A percentile compares a stretch with the other conserved stretches of the same genome.
These are phyloP conservation scores for Arthonia radiata DNA, from an alignment of 495 filamentous ascomycete species.

Conservation along the genomic window DNA sequence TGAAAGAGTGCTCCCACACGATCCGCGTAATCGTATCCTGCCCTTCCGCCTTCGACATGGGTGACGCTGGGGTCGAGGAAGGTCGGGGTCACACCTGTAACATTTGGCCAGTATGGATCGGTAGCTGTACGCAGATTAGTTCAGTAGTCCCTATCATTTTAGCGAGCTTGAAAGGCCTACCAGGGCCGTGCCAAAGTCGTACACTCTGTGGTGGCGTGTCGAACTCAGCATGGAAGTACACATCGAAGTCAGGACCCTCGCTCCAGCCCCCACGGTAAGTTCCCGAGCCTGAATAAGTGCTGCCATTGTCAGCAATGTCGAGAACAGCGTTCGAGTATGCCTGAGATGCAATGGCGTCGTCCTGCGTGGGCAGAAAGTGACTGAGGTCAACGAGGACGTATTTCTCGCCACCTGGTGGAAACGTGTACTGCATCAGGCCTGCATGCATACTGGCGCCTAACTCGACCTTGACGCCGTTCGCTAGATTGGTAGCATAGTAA, in stretches of 20 bases:
- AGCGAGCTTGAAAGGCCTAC: too few relatives aligned
- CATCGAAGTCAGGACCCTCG: conserved; percentile 32
- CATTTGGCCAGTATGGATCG: too few relatives aligned
- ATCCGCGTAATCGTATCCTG: too few relatives aligned
- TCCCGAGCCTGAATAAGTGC: conserved; percentile 38
- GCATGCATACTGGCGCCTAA: conserved; percentile 34
- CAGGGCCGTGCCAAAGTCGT: too few relatives aligned
- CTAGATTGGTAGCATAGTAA: conserved; percentile 33
- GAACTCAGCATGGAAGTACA: conserved; percentile 48
- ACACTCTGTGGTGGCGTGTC: conserved; percentile 17
- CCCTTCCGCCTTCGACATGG: too few relatives aligned
- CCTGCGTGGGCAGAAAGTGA: conserved; percentile 38
- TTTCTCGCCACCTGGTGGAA: conserved; percentile 19
- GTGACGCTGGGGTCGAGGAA: too few relatives aligned
- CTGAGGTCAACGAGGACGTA: conserved; percentile 46
- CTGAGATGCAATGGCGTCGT: conserved; percentile 34
- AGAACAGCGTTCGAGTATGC: conserved; percentile 42
- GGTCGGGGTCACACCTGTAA: too few relatives aligned
- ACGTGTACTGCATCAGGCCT: conserved; percentile 37
- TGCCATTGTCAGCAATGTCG: conserved; percentile 22
- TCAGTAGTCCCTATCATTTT: too few relatives aligned
- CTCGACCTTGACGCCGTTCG: conserved; percentile 30
- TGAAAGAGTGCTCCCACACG: conserved; percentile 20
- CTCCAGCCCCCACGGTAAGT: conserved; percentile 43
- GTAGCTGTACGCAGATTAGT: too few relatives aligned